A percentile compares a stretch with the other conserved stretches of the same genome.
Evolutionary conservation across 306 rosid genomes (phyloP).

Genomic region (Lathyrus aphaca): DNA sequence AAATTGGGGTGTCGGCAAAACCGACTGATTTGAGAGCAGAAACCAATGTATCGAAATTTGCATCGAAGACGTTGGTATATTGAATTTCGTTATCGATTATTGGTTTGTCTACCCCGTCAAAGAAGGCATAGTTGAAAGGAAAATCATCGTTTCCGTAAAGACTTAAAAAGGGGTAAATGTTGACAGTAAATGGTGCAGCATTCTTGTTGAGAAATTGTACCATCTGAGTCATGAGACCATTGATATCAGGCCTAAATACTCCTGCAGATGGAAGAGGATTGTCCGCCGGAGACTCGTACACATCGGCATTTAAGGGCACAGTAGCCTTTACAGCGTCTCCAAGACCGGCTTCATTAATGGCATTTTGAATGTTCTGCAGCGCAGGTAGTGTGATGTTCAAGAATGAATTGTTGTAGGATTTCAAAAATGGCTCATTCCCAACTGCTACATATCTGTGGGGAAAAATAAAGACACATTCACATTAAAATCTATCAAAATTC

Average conservation of each 20-base stretch:
- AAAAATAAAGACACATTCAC: constrained; percentile 28
- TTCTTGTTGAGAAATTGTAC: constrained; percentile 74
- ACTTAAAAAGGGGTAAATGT: constrained; percentile 95
- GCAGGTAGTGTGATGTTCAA: constrained; percentile 86
- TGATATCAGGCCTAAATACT: constrained; percentile 72
- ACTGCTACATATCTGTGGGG: constrained; percentile 86
- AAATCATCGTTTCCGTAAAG: constrained; percentile 81
- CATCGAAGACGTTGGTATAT: constrained; percentile 89
- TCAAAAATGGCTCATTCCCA: constrained; percentile 94
- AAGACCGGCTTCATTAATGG: constrained; percentile 81
- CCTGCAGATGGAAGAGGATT: constrained; percentile 85
- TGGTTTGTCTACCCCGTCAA: constrained; percentile 74
- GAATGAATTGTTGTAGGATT: constrained; percentile 87
- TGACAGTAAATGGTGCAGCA: constrained; percentile 83
- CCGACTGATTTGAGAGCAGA: constrained; percentile 76
- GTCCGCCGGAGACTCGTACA: constrained; percentile 66
- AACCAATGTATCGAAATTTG: constrained; percentile 90
- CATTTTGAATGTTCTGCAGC: constrained; percentile 90
- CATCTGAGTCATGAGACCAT: constrained; percentile 75
- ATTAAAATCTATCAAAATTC: neutral
- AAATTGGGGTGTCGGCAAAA: constrained; percentile 61
- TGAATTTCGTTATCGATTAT: constrained; percentile 64
- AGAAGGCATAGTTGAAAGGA: constrained; percentile 91
- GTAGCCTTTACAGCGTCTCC: constrained; percentile 83
- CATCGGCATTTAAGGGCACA: constrained; percentile 95